Conservation (phyloP, 805 yeast genomes). For the Wickerhamiella kurtzmanii region DNA sequence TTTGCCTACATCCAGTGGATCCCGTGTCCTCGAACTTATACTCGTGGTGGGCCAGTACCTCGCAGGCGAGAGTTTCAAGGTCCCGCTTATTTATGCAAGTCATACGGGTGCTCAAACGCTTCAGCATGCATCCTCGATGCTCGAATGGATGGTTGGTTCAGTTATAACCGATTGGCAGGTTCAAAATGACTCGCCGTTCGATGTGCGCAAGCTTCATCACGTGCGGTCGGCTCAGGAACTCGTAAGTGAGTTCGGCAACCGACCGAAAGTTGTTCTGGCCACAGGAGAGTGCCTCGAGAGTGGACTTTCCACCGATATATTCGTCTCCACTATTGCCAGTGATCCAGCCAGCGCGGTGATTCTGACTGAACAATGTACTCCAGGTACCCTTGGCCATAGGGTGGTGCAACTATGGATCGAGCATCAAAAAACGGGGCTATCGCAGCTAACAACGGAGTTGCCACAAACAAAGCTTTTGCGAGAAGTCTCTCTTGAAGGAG, state of each 20-base stretch:
- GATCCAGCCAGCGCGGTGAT: constrained; percentile 58
- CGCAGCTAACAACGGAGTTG: constrained; percentile 8
- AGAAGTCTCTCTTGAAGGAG: constrained; percentile 25
- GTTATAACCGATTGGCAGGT: constrained; percentile 77
- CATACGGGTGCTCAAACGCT: constrained; percentile 66
- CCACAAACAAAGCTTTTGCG: constrained; percentile 3
- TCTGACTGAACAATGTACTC: constrained; percentile 52
- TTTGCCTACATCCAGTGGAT: constrained; percentile 68
- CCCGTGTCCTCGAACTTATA: constrained; percentile 68
- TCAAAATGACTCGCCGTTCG: constrained; percentile 64
- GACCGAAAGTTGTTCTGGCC: constrained; percentile 65
- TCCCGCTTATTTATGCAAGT: constrained; percentile 66
- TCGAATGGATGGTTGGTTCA: constrained; percentile 92
- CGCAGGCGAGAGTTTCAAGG: constrained; percentile 18
- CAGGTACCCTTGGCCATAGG: constrained; percentile 35
- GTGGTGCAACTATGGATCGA: constrained; percentile 29
- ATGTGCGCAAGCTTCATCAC: constrained; percentile 48
- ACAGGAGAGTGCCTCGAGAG: constrained; percentile 51
- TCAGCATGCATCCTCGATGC: constrained; percentile 72
- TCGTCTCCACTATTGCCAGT: constrained; percentile 36
- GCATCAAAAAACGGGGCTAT: constrained; percentile 2
- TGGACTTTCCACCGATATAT: constrained; percentile 39
- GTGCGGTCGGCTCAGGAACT: constrained; percentile 42
- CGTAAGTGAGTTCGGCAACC: constrained; percentile 12
- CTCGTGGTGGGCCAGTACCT: constrained; percentile 60